Evolutionary conservation across 129 eudicot genomes (phyloP).

Genomic region (Flaveria ramosissima): DNA sequence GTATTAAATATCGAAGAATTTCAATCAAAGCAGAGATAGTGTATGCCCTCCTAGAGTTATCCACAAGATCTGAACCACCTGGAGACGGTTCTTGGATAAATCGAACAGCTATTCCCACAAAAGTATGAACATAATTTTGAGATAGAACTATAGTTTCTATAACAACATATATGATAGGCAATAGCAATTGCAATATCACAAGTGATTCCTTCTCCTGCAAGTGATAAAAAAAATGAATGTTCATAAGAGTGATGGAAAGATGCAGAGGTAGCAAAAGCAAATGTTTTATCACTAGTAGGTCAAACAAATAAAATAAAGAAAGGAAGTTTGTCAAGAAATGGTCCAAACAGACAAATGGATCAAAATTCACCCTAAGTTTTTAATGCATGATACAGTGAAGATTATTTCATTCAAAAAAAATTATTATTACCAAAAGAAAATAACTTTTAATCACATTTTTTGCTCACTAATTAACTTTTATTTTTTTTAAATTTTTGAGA

Average conservation of each 20-base stretch:
- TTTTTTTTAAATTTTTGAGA: neutral
- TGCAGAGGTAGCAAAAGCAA: neutral
- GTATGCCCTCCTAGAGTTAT: conserved; percentile 80
- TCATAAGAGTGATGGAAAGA: neutral
- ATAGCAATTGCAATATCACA: conserved; percentile 68
- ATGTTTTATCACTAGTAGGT: neutral
- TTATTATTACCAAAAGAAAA: neutral
- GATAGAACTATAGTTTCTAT: conserved; percentile 75
- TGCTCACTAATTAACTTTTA: neutral
- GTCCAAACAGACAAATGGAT: neutral
- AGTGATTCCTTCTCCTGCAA: conserved; percentile 79
- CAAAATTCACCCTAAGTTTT: neutral
- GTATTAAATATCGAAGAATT: conserved; percentile 83
- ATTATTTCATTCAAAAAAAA: neutral
- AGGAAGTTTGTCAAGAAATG: neutral
- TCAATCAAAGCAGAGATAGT: conserved; percentile 78
- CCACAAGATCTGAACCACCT: conserved; percentile 84
- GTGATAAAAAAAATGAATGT: conserved; percentile 3
- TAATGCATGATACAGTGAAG: neutral
- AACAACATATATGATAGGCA: conserved; percentile 78
- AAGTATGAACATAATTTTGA: conserved; percentile 79
- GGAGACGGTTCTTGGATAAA: conserved; percentile 80
- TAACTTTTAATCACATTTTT: neutral
- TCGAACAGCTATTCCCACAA: conserved; percentile 72
- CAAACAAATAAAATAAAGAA: neutral